Evolutionary conservation across 768 basidiomycete genomes (phyloP), one percentile per base, ranked within the genome.

Genomic region (Russula foetens): DNA sequence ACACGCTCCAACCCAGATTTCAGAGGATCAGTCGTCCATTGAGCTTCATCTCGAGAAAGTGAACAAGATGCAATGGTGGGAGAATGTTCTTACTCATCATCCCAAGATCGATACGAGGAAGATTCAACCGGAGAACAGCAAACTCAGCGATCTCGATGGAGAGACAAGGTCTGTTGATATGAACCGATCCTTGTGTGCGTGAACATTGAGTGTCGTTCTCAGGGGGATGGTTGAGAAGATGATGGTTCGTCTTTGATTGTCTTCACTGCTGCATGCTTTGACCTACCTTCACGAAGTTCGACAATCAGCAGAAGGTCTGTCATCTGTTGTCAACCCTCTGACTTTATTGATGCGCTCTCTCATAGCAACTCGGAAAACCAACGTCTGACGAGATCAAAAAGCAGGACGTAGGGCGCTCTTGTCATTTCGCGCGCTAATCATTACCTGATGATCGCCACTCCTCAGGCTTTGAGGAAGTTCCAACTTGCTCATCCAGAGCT

Each of bases 201-300:
- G 12, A 19, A 44, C 28, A 47, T 45, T 60, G 51, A 68, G 23
- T 4, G 23, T 5, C 41, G 50, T 66, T 39, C 2, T 68, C 53
- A 91, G 97, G 66, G 93, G 90, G 2, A 90, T 99, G 90, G 97
- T 99, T 4, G 97, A 99, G 74, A 99, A 99, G 79, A 99, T 99
- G 97, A 98, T 99, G 96, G 96, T 96, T 75, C 67, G 88, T 73
- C 26, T 47, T 38, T 41, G 52, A 60, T 51, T 63, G n/a, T 60
- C 7, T 48, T 31, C 39, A 60, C 33, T 51, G 17, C 52, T 7
- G 29, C 43, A 44, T 15, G n/a, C 35, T 23, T 3, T 21, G 17
- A 7, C 33, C 26, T 17, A 35, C 41, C 24, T 43, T 50, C 52
- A 9, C 49, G 3, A 65, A 88, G 87, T 90, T 87, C 64, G 88